Evolutionary conservation across 2,329 filamentous ascomycete genomes (phyloP).

Genomic region (Talaromyces sp.): DNA sequence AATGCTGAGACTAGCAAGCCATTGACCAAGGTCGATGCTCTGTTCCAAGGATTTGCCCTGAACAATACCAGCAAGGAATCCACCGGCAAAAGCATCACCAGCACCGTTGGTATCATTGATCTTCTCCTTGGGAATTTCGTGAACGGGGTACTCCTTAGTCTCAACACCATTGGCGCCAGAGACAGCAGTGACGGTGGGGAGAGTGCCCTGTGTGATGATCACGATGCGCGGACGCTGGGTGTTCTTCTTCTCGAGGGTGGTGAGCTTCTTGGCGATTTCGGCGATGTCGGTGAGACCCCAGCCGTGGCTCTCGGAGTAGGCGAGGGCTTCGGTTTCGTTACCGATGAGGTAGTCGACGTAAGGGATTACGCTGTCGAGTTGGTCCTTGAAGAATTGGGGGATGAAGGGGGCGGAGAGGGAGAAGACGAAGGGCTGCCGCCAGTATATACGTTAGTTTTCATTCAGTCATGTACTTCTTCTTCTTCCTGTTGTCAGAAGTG

Average conservation of each 20-base stretch:
- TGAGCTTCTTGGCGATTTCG: conserved; percentile 79
- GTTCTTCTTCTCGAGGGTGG: conserved; percentile 90
- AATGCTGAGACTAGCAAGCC: conserved; percentile 90
- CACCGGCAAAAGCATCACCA: conserved; percentile 93
- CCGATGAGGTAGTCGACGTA: conserved; percentile 97
- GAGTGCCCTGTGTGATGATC: conserved; percentile 91
- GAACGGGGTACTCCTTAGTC: conserved; percentile 74
- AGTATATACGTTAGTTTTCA: neutral
- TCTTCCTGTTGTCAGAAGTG: too few species aligned
- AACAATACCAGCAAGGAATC: conserved; percentile 84
- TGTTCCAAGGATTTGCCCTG: conserved; percentile 74
- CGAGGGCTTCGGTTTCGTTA: conserved; percentile 89
- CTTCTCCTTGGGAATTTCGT: conserved; percentile 66
- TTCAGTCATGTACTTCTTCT: neutral
- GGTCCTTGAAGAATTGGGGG: conserved; percentile 95
- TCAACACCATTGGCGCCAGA: conserved; percentile 62
- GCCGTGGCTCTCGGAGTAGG: conserved; percentile 78
- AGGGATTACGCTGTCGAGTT: conserved; percentile 73
- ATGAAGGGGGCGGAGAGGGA: conserved; percentile 96
- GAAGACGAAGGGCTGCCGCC: conserved; percentile 65
- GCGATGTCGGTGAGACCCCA: conserved; percentile 71
- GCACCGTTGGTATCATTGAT: conserved; percentile 97
- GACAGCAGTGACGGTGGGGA: conserved; percentile 76
- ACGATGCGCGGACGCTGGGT: conserved; percentile 73
- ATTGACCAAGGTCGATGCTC: conserved; percentile 87